Conservation (phyloP, 352 stramenopile species). For the Phytophthora vignae region DNA sequence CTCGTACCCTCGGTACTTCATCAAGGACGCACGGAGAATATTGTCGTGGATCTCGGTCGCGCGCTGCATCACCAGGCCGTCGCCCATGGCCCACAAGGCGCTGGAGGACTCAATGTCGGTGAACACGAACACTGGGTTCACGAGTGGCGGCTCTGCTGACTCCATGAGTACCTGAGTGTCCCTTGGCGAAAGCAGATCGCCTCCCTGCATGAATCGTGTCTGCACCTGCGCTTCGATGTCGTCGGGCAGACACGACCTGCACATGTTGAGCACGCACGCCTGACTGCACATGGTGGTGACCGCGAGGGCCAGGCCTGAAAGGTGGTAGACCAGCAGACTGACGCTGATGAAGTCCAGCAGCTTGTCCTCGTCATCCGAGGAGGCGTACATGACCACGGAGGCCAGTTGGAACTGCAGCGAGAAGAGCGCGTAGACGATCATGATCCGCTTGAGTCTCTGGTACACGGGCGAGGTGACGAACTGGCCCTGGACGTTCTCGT, state of each 20-base stretch:
- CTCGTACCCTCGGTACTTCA: slow-evolving; percentile 69
- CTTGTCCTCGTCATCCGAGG: slow-evolving; percentile 32
- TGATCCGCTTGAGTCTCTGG: slow-evolving; percentile 70
- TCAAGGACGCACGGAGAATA: slow-evolving; percentile 56
- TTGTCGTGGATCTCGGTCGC: slow-evolving; percentile 68
- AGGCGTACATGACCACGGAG: slow-evolving; percentile 57
- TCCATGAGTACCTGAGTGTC: slow-evolving; percentile 51
- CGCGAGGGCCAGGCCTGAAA: slow-evolving; percentile 48
- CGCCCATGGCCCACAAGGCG: slow-evolving; percentile 55
- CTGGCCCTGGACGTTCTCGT: slow-evolving; percentile 70
- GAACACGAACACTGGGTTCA: slow-evolving; percentile 73
- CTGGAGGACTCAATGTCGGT: slow-evolving; percentile 77
- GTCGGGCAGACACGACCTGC: slow-evolving; percentile 44
- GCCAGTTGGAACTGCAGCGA: slow-evolving; percentile 68
- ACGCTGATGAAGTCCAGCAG: slow-evolving; percentile 54
- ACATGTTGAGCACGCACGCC: slow-evolving; percentile 51
- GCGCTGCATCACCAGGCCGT: slow-evolving; percentile 54
- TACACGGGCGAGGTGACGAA: slow-evolving; percentile 78
- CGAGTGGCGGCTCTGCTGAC: slow-evolving; percentile 47
- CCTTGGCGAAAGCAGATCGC: slow-evolving; percentile 45
- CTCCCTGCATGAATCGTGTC: slow-evolving; percentile 47
- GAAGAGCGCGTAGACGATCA: slow-evolving; percentile 73
- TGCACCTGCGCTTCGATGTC: slow-evolving; percentile 56
- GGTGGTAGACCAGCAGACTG: slow-evolving; percentile 51
- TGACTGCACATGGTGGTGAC: slow-evolving; percentile 64